Conservation (phyloP, 1,284 basidiomycete species). For the Ustilago hordei region DNA sequence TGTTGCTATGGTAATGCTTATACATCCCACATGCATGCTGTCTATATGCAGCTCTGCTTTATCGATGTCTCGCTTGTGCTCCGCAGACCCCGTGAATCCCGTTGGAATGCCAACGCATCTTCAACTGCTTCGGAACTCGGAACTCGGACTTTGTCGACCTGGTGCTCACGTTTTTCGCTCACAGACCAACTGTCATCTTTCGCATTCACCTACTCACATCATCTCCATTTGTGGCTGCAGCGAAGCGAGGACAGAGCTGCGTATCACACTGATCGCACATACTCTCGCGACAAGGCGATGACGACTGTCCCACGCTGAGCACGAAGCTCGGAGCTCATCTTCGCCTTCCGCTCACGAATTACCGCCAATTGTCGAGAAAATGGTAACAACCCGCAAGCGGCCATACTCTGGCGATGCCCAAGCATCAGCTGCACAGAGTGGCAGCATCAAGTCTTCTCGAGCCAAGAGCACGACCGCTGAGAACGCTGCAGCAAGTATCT, state of each 20-base stretch:
- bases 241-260: too few relatives aligned
- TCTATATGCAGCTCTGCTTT: too few relatives aligned
- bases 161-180: background rate
- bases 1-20: too few relatives aligned
- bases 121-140: slow-evolving; percentile 11
- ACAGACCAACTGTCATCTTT: background rate
- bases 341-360: background rate
- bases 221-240: background rate
- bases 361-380: background rate
- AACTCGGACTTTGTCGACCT: background rate
- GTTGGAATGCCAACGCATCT: too few relatives aligned
- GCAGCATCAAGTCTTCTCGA: background rate
- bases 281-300: background rate
- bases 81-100: too few relatives aligned
- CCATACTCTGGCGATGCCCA: background rate
- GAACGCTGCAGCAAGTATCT: background rate
- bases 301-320: background rate
- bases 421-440: background rate
- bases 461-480: background rate
- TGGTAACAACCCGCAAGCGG: slow-evolving; percentile 19
- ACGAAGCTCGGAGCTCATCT: background rate
- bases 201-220: background rate
- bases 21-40: too few relatives aligned
- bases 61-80: too few relatives aligned
- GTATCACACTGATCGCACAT: too few relatives aligned